Percentiles rank a stretch among this genome's conserved stretches.
These are phyloP conservation scores for Oryza longistaminata DNA, from an alignment of 176 grass and related monocot genomes.

Conservation along the genomic window DNA sequence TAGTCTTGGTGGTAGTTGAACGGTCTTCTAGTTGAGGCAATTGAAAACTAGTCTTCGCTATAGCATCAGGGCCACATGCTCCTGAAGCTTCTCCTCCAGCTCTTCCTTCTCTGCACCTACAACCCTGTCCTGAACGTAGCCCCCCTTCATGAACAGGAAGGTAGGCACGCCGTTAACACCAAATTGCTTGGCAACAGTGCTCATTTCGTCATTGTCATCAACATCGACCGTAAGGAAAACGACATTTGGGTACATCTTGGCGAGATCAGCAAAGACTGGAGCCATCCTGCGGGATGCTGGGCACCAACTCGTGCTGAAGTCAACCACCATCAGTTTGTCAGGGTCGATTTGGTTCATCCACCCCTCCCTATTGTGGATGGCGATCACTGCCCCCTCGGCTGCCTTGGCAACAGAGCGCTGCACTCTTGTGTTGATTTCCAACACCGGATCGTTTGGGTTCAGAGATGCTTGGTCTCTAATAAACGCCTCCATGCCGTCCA, in stretches of 20 bases:
- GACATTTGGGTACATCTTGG: constrained; percentile 42
- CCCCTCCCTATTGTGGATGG: no score
- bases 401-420: no score
- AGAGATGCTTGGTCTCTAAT: neutral
- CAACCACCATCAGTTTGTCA: constrained; percentile 36
- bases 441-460: no score
- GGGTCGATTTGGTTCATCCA: no score
- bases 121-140: constrained; percentile 35
- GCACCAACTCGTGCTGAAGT: constrained; percentile 49
- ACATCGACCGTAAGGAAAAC: constrained; percentile 54
- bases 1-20: no score
- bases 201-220: constrained; percentile 11
- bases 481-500: neutral
- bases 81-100: constrained; percentile 25
- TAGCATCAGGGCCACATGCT: neutral
- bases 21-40: no score
- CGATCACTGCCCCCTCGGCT: neutral
- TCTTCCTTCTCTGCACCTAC: constrained; percentile 35
- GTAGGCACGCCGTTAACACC: constrained; percentile 47
- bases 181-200: constrained; percentile 44
- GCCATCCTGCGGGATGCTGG: constrained; percentile 41
- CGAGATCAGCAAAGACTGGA: constrained; percentile 41
- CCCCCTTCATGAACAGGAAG: constrained; percentile 51
- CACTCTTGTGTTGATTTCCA: no score
- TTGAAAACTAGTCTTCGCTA: no score